Evolutionary conservation across 75 land plant species (phyloP).

Genomic region (Cunninghamia lanceolata): DNA sequence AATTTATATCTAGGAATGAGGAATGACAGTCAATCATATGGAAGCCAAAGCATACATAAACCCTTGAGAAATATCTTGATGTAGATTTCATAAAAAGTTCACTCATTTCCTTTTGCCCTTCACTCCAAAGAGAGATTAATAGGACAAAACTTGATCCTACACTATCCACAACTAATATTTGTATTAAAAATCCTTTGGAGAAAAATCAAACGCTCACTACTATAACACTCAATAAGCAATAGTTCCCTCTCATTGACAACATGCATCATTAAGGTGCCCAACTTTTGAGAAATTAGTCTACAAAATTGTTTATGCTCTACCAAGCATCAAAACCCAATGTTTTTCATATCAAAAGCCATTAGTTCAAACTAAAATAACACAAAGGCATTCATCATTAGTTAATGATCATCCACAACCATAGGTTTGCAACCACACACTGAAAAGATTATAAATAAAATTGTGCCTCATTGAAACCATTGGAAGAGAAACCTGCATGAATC

Average conservation of each 20-base stretch:
- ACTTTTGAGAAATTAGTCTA: too few relatives aligned
- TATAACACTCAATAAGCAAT: too few relatives aligned
- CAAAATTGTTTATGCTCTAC: background rate
- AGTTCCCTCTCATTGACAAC: too few relatives aligned
- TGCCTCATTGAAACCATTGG: background rate
- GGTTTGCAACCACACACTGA: background rate
- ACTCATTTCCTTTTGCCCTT: background rate
- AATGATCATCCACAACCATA: background rate
- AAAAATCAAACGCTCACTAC: background rate
- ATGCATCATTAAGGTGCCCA: too few relatives aligned
- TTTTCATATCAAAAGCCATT: background rate
- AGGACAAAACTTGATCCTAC: constrained; percentile 4
- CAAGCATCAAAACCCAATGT: background rate
- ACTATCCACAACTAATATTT: constrained; percentile 1
- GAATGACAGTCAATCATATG: background rate
- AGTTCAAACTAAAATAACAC: background rate
- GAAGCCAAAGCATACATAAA: background rate
- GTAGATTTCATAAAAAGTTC: background rate
- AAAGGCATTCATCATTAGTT: background rate
- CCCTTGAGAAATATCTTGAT: background rate
- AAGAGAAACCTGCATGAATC: background rate
- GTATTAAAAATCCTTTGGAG: constrained; percentile 2
- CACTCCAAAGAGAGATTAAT: background rate
- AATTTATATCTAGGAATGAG: too few relatives aligned
- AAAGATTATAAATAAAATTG: background rate